Evolutionary conservation across 2,329 filamentous ascomycete genomes (phyloP).

Genomic region (Onygenales sp.): DNA sequence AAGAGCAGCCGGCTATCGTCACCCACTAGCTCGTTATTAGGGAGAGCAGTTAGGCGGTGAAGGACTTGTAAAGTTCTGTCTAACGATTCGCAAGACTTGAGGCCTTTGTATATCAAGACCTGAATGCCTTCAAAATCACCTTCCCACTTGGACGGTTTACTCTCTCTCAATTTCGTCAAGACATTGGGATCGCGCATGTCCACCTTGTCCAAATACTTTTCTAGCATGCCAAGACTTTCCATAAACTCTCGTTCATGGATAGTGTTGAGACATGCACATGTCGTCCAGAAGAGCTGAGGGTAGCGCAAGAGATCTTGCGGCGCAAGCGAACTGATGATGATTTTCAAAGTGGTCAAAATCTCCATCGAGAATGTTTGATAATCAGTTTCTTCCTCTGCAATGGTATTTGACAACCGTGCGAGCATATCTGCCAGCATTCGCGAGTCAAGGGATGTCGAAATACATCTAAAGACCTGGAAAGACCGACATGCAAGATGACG

Average conservation of each 20-base stretch:
- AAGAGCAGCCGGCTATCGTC: constrained; percentile 75
- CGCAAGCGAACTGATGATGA: constrained; percentile 77
- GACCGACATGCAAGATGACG: constrained; percentile 91
- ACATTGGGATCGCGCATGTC: constrained; percentile 65
- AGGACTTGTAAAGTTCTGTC: constrained; percentile 68
- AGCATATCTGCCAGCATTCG: constrained; percentile 97
- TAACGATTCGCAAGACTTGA: constrained; percentile 76
- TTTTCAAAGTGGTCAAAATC: constrained; percentile 86
- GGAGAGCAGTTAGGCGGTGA: constrained; percentile 67
- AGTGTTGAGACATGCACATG: constrained; percentile 88
- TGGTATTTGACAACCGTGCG: constrained; percentile 86
- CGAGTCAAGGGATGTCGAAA: constrained; percentile 81
- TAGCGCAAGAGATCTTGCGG: constrained; percentile 74
- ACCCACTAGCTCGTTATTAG: constrained; percentile 71
- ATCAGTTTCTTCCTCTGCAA: constrained; percentile 87
- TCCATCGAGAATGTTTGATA: constrained; percentile 98
- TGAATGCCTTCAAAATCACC: constrained; percentile 80
- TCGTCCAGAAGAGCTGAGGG: constrained; percentile 96
- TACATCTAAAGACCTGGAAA: constrained; percentile 93
- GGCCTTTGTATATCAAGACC: constrained; percentile 77
- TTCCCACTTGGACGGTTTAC: constrained; percentile 79
- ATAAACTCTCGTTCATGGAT: constrained; percentile 94
- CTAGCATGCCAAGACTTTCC: constrained; percentile 84
- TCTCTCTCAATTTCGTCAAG: constrained; percentile 62
- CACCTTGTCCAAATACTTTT: constrained; percentile 73